Evolutionary conservation across 2,329 filamentous ascomycete genomes (phyloP).

Genomic region (Penicillium sp.): DNA sequence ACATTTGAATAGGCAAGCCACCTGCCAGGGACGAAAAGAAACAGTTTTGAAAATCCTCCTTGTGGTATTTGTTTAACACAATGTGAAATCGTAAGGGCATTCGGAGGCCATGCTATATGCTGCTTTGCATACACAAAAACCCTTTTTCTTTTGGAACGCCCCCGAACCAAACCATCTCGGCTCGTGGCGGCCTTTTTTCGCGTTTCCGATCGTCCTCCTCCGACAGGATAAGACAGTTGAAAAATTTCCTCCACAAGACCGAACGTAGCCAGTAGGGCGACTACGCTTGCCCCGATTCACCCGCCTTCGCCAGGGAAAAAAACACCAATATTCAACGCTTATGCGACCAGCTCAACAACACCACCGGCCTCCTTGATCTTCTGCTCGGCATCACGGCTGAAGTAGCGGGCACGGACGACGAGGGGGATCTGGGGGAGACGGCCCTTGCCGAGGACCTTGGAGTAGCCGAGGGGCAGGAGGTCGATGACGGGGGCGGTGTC

Average conservation of each 20-base stretch:
- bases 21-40: background rate
- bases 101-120: slow-evolving; percentile 43
- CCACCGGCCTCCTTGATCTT: slow-evolving; percentile 99
- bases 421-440: slow-evolving; percentile 89
- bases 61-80: slow-evolving; percentile 44
- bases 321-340: slow-evolving; percentile 48
- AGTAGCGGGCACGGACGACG: slow-evolving; percentile 92
- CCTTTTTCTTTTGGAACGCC: slow-evolving; percentile 41
- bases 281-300: slow-evolving; percentile 37
- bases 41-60: slow-evolving; percentile 31
- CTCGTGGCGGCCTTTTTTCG: slow-evolving; percentile 38
- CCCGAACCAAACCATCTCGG: slow-evolving; percentile 31
- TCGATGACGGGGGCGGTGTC: slow-evolving; percentile 97
- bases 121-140: slow-evolving; percentile 42
- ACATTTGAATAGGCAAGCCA: background rate
- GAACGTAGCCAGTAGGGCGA: slow-evolving; percentile 28
- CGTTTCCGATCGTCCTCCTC: slow-evolving; percentile 35
- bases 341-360: slow-evolving; percentile 93
- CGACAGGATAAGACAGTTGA: slow-evolving; percentile 27
- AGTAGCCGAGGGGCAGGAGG: slow-evolving; percentile 95
- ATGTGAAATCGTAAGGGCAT: slow-evolving; percentile 44
- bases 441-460: slow-evolving; percentile 98
- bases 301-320: slow-evolving; percentile 32
- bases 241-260: slow-evolving; percentile 34
- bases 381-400: slow-evolving; percentile 94